These are phyloP conservation scores for Ceratobasidium sp. DNA, from an alignment of 1,284 basidiomycete species.

Conservation along the genomic window DNA sequence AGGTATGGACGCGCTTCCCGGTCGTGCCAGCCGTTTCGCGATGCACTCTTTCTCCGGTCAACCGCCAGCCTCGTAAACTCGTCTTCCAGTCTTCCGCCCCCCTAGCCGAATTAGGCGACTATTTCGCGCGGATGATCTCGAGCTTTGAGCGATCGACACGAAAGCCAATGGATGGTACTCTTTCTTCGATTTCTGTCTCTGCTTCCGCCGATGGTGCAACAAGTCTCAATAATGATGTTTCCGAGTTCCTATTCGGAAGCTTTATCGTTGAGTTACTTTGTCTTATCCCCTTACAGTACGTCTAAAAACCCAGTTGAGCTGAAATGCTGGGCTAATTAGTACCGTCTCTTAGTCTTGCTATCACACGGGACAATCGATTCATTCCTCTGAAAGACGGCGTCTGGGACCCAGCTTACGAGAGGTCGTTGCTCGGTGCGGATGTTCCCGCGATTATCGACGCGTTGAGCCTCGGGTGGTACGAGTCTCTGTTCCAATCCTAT, in stretches of 20 bases:
- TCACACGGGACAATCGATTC: slow-evolving; percentile 69
- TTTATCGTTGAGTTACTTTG: slow-evolving; percentile 43
- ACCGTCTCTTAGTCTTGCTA: slow-evolving; percentile 59
- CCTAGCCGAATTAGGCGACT: slow-evolving; percentile 52
- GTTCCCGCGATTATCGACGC: slow-evolving; percentile 65
- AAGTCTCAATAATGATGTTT: background rate
- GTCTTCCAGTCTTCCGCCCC: slow-evolving; percentile 61
- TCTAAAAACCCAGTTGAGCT: background rate
- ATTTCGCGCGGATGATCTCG: slow-evolving; percentile 61
- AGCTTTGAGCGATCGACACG: slow-evolving; percentile 61
- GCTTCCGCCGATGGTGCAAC: background rate
- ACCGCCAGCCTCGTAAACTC: slow-evolving; percentile 51
- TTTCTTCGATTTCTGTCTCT: slow-evolving; percentile 55
- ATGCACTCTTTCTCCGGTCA: slow-evolving; percentile 56
- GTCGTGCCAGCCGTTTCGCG: slow-evolving; percentile 62
- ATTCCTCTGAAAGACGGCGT: slow-evolving; percentile 71
- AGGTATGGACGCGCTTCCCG: slow-evolving; percentile 71
- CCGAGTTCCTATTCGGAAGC: slow-evolving; percentile 38
- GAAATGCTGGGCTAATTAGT: background rate
- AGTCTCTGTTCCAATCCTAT: slow-evolving; percentile 70
- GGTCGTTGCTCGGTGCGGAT: slow-evolving; percentile 66
- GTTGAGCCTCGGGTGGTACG: slow-evolving; percentile 72
- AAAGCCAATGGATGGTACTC: slow-evolving; percentile 62
- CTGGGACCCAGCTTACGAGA: slow-evolving; percentile 62
- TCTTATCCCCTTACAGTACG: slow-evolving; percentile 44